Base-by-base conservation (phyloP, 495 filamentous ascomycete species). In the Halenospora varia region DNA sequence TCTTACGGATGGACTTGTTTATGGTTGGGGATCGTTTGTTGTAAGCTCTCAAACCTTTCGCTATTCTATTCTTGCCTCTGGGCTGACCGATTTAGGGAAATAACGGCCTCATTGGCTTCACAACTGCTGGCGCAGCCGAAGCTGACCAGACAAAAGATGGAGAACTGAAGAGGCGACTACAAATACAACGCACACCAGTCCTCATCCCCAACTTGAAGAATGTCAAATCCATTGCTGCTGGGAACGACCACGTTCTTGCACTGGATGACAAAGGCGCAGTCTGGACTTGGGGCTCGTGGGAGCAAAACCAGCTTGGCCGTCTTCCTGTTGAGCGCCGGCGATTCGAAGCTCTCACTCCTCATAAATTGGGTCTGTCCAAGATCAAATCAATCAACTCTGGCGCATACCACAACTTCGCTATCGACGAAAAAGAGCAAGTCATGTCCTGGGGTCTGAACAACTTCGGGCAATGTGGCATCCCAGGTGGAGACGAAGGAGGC, bases 371-470 rank as follows among this genome's bases (percentile, higher is more conserved):
- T 19, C 74, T 88, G 23, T 81, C 85, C 20, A 75, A 74, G 53
- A 56, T 61, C n/a, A 55, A 13, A 1, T 10, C 35, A 3, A 75
- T 92, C 44, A 74, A 72, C 3, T 77, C 78, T 55, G 88, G 88
- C 39, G 72, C 78, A 9, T 86, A 86, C 69, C 87, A 90, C 70
- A 81, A 75, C 60, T 89, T 96, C 61, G 88, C 90, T 41, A 79
- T 96, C 58, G 84, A 88, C 71, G 75, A 79, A n/a, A 79, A 83
- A 25, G 85, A 81, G 40, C 78, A 82, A 22, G 85, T 94, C 55
- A 94, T 80, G 70, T 78, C 84, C 17, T 97, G 92, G 90, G 93
- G 92, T 3, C 70, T 90, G 41, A 96, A 96, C 72, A 91, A 86
- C 70, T 96, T 86, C 64, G 88, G 87, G 45, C 85, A 93, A 70